These are phyloP conservation scores for Voacanga thouarsii DNA, from an alignment of 257 asterid species.

Conservation along the genomic window DNA sequence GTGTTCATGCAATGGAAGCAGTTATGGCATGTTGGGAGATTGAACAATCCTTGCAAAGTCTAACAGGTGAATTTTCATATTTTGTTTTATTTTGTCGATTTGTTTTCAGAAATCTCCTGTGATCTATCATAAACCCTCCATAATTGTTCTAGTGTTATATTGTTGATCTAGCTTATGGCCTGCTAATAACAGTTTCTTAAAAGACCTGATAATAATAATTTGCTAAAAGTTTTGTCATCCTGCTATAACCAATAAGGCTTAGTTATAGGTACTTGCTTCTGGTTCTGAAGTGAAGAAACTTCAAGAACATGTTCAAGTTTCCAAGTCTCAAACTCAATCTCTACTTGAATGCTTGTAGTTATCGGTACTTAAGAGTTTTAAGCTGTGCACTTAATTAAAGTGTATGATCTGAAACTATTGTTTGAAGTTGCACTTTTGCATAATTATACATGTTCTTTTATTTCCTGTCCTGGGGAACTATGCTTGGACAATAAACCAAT, in stretches of 20 bases:
- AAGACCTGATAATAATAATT: background rate
- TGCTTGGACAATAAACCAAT: background rate
- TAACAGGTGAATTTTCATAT: constrained; percentile 42
- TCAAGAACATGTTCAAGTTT: background rate
- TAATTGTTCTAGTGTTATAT: background rate
- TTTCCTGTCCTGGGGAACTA: background rate
- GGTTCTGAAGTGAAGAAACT: background rate
- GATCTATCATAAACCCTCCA: background rate
- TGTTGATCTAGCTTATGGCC: background rate
- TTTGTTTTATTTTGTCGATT: background rate
- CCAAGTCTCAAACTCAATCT: background rate
- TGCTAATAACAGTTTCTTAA: background rate
- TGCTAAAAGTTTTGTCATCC: background rate
- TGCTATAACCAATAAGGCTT: background rate
- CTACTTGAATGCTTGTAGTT: background rate
- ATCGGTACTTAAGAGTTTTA: background rate
- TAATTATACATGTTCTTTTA: background rate
- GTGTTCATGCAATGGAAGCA: constrained; percentile 74
- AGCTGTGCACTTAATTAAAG: too few species aligned
- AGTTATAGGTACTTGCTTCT: background rate
- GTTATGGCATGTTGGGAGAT: constrained; percentile 78
- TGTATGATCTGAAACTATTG: background rate
- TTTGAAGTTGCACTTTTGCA: background rate
- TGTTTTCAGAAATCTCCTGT: background rate
- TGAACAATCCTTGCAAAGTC: constrained; percentile 64